These are phyloP conservation scores for Aphanoascus verrucosus DNA, from an alignment of 2,329 filamentous ascomycete species.

Conservation along the genomic window DNA sequence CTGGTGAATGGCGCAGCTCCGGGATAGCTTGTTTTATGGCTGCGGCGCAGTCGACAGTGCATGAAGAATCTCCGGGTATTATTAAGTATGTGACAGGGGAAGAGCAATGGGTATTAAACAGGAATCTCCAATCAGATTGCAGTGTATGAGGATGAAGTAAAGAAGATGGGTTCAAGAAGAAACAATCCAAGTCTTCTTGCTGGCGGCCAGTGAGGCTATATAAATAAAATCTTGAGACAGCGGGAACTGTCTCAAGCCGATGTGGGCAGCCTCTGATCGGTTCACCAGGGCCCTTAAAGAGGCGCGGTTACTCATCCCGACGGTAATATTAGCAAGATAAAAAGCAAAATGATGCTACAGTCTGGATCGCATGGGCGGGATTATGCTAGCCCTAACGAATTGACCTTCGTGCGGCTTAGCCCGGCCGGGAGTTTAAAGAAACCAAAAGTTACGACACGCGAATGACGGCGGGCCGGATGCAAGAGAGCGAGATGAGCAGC, in stretches of 20 bases:
- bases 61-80: not conserved
- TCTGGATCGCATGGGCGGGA: too few relatives aligned
- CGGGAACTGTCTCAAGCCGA: not conserved
- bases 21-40: not conserved
- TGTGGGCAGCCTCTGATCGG: slow-evolving; percentile 6
- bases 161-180: not conserved
- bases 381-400: not conserved
- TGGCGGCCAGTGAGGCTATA: not conserved
- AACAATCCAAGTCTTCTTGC: not conserved
- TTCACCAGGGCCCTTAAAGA: slow-evolving; percentile 5
- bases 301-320: slow-evolving; percentile 5
- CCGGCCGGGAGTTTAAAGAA: too few relatives aligned
- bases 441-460: not conserved
- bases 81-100: not conserved
- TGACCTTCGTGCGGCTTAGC: too few relatives aligned
- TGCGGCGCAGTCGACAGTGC: slow-evolving; percentile 1
- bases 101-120: not conserved
- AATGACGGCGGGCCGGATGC: not conserved
- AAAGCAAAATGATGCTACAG: not conserved
- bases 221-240: not conserved
- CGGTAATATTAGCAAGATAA: not conserved
- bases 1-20: slow-evolving; percentile 1
- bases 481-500: not conserved
- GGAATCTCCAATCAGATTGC: not conserved
- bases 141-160: not conserved